Evolutionary conservation across 306 rosid genomes (phyloP).

Genomic region (Gillenia trifoliata): DNA sequence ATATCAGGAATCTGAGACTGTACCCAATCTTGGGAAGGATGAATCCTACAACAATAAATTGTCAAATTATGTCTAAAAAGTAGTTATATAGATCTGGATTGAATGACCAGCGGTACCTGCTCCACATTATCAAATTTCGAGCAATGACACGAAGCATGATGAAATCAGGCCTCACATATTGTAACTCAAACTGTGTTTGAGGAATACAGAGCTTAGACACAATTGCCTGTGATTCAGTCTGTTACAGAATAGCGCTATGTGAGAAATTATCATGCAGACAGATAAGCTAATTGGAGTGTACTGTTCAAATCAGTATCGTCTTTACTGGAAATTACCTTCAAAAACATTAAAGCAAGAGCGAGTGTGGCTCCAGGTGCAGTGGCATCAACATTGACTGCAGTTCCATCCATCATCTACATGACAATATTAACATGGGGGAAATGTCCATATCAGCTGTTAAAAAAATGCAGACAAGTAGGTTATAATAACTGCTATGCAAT

Average conservation of each 20-base stretch:
- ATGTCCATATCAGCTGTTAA: conserved; percentile 18
- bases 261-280: conserved; percentile 16
- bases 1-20: conserved; percentile 87
- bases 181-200: conserved; percentile 74
- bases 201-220: conserved; percentile 85
- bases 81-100: conserved; percentile 18
- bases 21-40: conserved; percentile 90
- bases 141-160: conserved; percentile 96
- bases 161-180: conserved; percentile 97
- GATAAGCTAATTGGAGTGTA: conserved; percentile 8
- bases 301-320: conserved; percentile 23
- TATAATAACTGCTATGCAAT: conserved; percentile 5
- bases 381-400: conserved; percentile 78
- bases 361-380: conserved; percentile 95
- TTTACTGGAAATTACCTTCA: conserved; percentile 52
- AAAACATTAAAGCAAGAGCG: conserved; percentile 90
- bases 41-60: conserved; percentile 51
- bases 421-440: conserved; percentile 15
- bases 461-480: background rate
- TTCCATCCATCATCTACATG: conserved; percentile 85
- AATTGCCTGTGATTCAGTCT: conserved; percentile 89
- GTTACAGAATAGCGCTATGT: conserved; percentile 32
- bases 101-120: conserved; percentile 54
- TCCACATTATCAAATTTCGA: conserved; percentile 93
- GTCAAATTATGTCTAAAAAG: conserved; percentile 25